Evolutionary conservation across 148 eudicot species (phyloP).

Genomic region (Nepenthes mirabilis): DNA sequence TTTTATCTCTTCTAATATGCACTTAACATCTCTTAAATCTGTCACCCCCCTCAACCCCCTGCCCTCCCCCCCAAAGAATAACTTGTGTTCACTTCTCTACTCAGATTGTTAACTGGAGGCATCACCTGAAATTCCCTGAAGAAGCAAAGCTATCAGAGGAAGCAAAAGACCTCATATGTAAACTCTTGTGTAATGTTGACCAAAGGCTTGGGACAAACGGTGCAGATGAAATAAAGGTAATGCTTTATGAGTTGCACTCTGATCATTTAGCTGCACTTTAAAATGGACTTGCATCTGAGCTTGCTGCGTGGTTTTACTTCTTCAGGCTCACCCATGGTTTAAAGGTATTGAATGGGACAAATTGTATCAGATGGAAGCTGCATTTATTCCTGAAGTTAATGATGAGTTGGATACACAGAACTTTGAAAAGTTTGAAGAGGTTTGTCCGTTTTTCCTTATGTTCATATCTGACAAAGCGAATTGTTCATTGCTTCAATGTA

Average conservation of each 20-base stretch:
- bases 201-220: constrained; percentile 94
- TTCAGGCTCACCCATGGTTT: constrained; percentile 93
- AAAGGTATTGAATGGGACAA: constrained; percentile 75
- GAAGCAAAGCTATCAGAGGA: constrained; percentile 94
- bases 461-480: not conserved
- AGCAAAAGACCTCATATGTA: constrained; percentile 91
- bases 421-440: constrained; percentile 97
- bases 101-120: constrained; percentile 98
- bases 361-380: constrained; percentile 85
- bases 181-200: constrained; percentile 85
- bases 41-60: too few species aligned
- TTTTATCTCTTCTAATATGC: constrained; percentile 1
- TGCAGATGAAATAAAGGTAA: constrained; percentile 88
- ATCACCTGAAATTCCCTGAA: constrained; percentile 90
- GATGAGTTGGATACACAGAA: constrained; percentile 97
- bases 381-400: constrained; percentile 96
- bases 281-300: not conserved
- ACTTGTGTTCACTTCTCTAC: constrained; percentile 4
- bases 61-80: not conserved
- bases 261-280: not conserved
- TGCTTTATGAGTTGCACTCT: constrained; percentile 3
- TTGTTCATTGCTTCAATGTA: constrained; percentile 5
- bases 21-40: not conserved
- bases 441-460: constrained; percentile 13
- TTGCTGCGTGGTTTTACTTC: constrained; percentile 2